Evolutionary conservation across 2,329 filamentous ascomycete genomes (phyloP).

Genomic region (Pseudocercospora fuligena): DNA sequence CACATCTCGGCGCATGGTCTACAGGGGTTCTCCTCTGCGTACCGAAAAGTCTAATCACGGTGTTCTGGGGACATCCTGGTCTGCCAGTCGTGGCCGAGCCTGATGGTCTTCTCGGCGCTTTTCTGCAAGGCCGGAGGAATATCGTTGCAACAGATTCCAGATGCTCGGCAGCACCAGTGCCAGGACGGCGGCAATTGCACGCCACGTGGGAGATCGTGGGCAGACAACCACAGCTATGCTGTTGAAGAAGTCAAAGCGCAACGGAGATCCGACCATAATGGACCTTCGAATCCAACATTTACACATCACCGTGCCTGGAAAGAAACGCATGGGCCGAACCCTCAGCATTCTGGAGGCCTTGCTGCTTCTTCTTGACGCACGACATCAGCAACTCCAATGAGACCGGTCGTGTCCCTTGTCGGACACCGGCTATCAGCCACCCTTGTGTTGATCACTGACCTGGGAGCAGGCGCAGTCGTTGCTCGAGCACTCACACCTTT

Average conservation of each 20-base stretch:
- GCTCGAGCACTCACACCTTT: not conserved
- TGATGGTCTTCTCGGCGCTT: not conserved
- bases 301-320: not conserved
- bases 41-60: constrained; percentile 3
- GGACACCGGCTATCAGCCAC: not conserved
- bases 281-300: not conserved
- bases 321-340: not conserved
- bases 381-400: not conserved
- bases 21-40: not conserved
- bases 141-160: not conserved
- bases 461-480: not conserved
- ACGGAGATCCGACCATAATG: constrained; percentile 1
- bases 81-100: not conserved
- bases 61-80: not conserved
- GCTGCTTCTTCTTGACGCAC: not conserved
- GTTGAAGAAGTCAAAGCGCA: not conserved
- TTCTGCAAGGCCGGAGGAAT: not conserved
- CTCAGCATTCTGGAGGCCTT: not conserved
- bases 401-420: not conserved
- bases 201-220: not conserved
- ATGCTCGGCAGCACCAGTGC: not conserved
- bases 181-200: not conserved
- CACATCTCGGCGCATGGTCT: not conserved
- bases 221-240: not conserved
- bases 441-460: not conserved